Percentiles rank a stretch among this genome's conserved stretches.
Evolutionary conservation across 441 rosid genomes (phyloP).

Genomic region (Cnidoscolus chayamansa): DNA sequence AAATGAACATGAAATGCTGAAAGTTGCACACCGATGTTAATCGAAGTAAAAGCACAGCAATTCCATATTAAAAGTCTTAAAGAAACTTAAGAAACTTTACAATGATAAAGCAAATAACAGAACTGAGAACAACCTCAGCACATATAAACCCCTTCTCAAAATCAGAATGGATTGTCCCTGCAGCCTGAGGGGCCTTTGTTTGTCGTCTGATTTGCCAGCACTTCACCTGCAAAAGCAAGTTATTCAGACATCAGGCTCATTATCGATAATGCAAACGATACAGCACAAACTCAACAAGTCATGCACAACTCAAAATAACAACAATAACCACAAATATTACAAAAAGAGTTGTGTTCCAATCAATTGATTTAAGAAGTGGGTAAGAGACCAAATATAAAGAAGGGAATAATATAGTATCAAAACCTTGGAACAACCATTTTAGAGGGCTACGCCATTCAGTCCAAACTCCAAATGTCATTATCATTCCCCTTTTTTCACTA

Average conservation of each 20-base stretch:
- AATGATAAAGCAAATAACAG: conserved; percentile 17
- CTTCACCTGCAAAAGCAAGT: conserved; percentile 61
- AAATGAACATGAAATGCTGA: not conserved
- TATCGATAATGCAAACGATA: not conserved
- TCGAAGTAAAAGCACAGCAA: no score
- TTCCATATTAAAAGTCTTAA: not conserved
- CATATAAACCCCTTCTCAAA: conserved; percentile 97
- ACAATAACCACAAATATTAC: not conserved
- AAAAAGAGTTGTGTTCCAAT: not conserved
- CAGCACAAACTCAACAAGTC: not conserved
- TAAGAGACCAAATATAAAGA: no score
- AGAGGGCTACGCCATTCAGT: no score
- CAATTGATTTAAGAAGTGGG: not conserved
- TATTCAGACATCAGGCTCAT: conserved; percentile 5
- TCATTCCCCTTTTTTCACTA: no score
- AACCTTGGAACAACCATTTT: no score
- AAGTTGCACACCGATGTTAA: not conserved
- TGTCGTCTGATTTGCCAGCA: conserved; percentile 98
- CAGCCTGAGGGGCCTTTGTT: conserved; percentile 98
- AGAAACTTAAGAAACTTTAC: not conserved
- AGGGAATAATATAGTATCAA: no score
- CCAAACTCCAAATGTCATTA: no score
- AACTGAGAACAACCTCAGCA: conserved; percentile 68
- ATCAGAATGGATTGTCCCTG: conserved; percentile 91
- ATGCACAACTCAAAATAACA: not conserved